Base-by-base conservation (phyloP, 2,329 filamentous ascomycete species). In the Pyrenophora teres region DNA sequence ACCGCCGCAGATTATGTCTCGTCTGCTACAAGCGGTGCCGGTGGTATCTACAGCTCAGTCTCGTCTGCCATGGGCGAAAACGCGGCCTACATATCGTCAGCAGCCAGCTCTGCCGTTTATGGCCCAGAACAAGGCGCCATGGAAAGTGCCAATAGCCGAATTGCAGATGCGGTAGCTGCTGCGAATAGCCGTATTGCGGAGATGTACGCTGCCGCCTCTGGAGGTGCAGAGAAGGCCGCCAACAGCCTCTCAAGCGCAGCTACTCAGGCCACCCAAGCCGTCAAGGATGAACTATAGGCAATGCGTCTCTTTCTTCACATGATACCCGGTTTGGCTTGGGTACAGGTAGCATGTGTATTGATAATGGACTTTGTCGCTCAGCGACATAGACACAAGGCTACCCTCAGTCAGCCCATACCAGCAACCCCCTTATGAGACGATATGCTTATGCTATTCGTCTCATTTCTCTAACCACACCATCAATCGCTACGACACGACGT, bases 241-340 rank as follows among this genome's bases (percentile, higher is more conserved):
- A 81, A 77, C 57, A 77, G 70, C 53, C 75, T 80, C 12, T 59
- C 60, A 35, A 70, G 65, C 45, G 69, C 60, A 19, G 70, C 63
- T 12, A 58, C 65, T 9, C 65, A 73, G 36, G 78, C 74, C 10
- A 79, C 79, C 1, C 71, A 72, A 45, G 73, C 70, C 44, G 74
- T 77, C 19, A 81, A 79, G 65, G 81, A 83, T 64, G 81, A 83
- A 71, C 74, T 83, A 72, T 83, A 45, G 38, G 31, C 15, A 9
- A 30, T 30, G 3, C 27, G 27, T 30, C 27, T 30, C 27, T 30
- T 13, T 30, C 27, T 10, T 7, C 3, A 12, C 10, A 2, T 12
- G 27, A 13, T 30, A 9, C 9, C 10, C 9, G 10, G 9, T 10
- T 13, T 30, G 10, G 10, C 10, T 12, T 30, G 9, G 27, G 9